phyloP scores from a whole-genome alignment of 495 filamentous ascomycete genomes.

The Aspergillus sclerotioniger region DNA sequence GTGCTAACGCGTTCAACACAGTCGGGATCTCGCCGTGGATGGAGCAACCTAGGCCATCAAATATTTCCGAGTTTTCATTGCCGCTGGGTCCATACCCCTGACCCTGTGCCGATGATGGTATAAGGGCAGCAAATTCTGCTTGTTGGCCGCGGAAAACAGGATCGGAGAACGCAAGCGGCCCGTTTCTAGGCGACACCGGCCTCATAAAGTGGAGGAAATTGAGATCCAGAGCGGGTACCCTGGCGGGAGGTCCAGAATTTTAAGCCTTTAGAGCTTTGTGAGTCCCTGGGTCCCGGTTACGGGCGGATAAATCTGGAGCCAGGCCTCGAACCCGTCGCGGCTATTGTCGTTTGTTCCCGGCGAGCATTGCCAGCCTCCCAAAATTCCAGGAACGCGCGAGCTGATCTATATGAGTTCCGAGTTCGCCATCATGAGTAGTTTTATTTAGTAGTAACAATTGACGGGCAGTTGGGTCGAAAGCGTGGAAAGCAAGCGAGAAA shows the following conservation, averaged over 20 bases:
- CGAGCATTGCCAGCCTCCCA: not conserved
- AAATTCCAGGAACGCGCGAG: not conserved
- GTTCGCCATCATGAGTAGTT: not conserved
- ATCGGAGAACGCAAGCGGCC: not conserved
- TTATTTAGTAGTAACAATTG: no score
- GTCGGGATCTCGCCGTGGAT: not conserved
- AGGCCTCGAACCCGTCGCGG: not conserved
- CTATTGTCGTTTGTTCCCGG: conserved; percentile 1
- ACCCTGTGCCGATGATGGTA: not conserved
- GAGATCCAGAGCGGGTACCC: not conserved
- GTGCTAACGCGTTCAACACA: no score
- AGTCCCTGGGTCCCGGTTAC: not conserved
- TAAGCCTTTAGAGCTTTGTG: not conserved
- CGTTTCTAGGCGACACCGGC: not conserved
- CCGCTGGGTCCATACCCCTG: not conserved
- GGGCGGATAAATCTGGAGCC: conserved; percentile 4
- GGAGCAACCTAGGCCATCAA: not conserved
- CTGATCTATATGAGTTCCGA: not conserved
- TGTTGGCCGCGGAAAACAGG: not conserved
- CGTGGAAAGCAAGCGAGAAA: no score
- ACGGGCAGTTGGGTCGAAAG: no score
- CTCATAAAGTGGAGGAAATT: not conserved
- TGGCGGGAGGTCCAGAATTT: not conserved
- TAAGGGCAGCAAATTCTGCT: not conserved
- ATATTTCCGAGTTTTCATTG: not conserved